phyloP scores from a whole-genome alignment of 202 grass and related monocot genomes.

The Zoysia matrella region DNA sequence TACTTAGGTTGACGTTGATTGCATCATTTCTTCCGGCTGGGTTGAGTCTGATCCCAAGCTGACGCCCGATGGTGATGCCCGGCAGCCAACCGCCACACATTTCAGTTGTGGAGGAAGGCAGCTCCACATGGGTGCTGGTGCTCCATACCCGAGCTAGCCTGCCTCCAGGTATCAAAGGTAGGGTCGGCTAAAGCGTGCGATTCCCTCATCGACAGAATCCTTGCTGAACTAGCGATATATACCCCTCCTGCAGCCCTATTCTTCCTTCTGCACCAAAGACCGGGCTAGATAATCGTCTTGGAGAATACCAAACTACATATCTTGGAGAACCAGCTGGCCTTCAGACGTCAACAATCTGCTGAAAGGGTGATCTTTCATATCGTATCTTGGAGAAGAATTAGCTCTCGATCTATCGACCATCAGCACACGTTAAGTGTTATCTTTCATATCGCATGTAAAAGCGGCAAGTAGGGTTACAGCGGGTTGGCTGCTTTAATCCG shows the following conservation, averaged over 20 bases:
- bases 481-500: too few species aligned
- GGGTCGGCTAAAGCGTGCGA: not conserved
- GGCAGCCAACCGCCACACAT: slow-evolving; percentile 6
- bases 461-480: not conserved
- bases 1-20: too few species aligned
- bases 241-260: not conserved
- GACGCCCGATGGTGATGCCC: not conserved
- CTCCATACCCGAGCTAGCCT: not conserved
- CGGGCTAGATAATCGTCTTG: not conserved
- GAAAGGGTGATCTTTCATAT: too few species aligned
- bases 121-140: not conserved
- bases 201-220: too few species aligned
- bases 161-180: not conserved
- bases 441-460: slow-evolving; percentile 28
- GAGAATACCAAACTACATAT: not conserved
- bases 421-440: not conserved
- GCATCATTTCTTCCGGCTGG: too few species aligned
- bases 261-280: not conserved
- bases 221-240: slow-evolving; percentile 11
- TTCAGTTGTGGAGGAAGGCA: not conserved
- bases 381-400: too few species aligned
- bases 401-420: not conserved
- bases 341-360: not conserved
- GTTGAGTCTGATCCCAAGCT: too few species aligned
- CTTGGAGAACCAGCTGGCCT: not conserved